phyloP scores from a whole-genome alignment of 495 filamentous ascomycete genomes.

The Podospora comata region DNA sequence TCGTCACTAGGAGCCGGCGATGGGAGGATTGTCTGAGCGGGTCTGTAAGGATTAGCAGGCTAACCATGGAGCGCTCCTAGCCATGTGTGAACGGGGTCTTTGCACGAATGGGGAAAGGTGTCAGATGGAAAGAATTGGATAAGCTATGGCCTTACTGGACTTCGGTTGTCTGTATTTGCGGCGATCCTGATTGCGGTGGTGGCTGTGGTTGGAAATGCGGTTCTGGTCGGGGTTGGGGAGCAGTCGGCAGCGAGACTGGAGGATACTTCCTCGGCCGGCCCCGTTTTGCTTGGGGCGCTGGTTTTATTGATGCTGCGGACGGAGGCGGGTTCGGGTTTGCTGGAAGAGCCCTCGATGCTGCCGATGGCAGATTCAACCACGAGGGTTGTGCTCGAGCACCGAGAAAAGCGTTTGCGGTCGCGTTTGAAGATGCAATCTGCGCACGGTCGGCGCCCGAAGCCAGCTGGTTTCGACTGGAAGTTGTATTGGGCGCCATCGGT shows the following conservation, averaged over 20 bases:
- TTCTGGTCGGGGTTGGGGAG: background rate
- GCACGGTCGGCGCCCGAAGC: background rate
- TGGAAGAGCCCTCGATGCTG: background rate
- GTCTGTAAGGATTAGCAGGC: background rate
- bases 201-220: background rate
- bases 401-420: constrained; percentile 64
- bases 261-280: background rate
- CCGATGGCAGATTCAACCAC: constrained; percentile 56
- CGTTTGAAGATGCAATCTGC: constrained; percentile 63
- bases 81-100: background rate
- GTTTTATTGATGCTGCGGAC: background rate
- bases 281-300: constrained; percentile 22
- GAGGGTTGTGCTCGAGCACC: constrained; percentile 57
- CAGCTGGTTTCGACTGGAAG: background rate
- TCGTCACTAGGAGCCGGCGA: constrained; percentile 58
- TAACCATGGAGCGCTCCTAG: background rate
- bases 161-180: background rate
- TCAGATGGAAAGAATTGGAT: background rate
- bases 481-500: constrained; percentile 2
- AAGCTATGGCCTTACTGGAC: background rate
- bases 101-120: background rate
- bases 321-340: constrained; percentile 7
- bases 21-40: constrained; percentile 39
- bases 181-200: background rate
- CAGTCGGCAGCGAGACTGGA: background rate